Base-by-base conservation (phyloP, 169 alveolate genomes). In the Eimeria tenella region DNA sequence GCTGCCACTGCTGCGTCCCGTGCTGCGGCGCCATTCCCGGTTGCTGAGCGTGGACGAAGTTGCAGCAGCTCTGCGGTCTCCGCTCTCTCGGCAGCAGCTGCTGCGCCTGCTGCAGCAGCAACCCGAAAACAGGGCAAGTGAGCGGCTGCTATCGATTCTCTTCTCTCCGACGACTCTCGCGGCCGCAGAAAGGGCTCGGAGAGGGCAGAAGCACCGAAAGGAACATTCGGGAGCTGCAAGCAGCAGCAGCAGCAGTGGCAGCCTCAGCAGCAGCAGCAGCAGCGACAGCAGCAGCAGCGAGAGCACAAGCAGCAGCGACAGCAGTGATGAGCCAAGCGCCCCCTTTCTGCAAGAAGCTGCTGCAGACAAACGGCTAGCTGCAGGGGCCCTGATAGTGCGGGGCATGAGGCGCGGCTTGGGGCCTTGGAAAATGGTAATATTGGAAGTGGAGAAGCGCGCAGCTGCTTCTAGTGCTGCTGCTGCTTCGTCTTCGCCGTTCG, bases 101-200 rank as follows among this genome's bases (percentile, higher is more conserved):
- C 91, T 25, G 60, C 52, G 31, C 49, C 63, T 83, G 62, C 74
- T 83, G 91, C 91, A 83, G 74, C 91, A 83, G 91, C 91, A 83
- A 77, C 74, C 5, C 58, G 77, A 19, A 60, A 55, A 25, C 60
- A 58, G 77, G 7, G 3, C 21, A 23, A 7, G 60, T 31, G 56
- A 50, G 50, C 52, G 89, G 56, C 50, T 42, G 62, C 77, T 56
- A 13, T 25, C 91, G 5, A 75, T 56, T 58, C 91, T 83, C 13
- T 62, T 83, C 62, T 62, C 63, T 4, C 74, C 74, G 49, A 6
- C 79, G 3, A 77, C 73, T 19, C 58, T 56, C 5, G 60, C n/a
- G 63, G 77, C 79, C 4, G 58, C 79, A 8, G 77, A 10, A 25
- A 50, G 79, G 7, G 62, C 19, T 60, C 58, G 42, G 13, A 58